Base-by-base conservation (phyloP, 164 flowering plant species). In the Kalanchoe fedtschenkoi region DNA sequence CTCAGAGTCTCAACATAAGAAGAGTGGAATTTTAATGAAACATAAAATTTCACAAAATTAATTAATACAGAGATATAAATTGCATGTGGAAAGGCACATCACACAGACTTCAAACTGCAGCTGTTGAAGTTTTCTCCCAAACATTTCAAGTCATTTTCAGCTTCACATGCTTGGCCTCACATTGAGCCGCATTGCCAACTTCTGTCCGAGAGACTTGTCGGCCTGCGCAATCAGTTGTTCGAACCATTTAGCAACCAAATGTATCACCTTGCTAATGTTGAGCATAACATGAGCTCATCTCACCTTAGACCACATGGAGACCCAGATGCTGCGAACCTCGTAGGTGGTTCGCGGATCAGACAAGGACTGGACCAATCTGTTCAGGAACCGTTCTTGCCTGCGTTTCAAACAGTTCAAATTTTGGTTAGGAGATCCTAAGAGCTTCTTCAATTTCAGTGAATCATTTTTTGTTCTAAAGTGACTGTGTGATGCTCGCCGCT, bases 321-420 rank as follows among this genome's bases (percentile, higher is more conserved):
- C 65, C 98, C 98, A 91, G 67, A 84, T 84, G 72, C 77, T 69
- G 68, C 91, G 84, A 67, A 91, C 76, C 69, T 89, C 98, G 56
- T 84, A 87, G 54, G 98, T 91, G 65, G 87, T 82, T 46, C 96
- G 86, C 6, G 91, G 84, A 58, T 91, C 98, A 54, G 96, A 83
- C 51, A 89, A 60, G 17, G 91, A 85, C 7, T 80, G 80, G 54
- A 89, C 76, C 84, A 80, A 79, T 60, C 92, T 75, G 59, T 71
- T 2, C 65, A 87, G 59, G 61, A 79, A 91, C 21, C 98, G 74
- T 59, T 88, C 97, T 83, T 91, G 91, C 90, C 97, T 91, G 79
- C 32, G 51, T 13, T 37, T 43, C 30, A 19, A 28, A 51, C 33
- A 22, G 5, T n/a, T 17, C 33, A 51, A 34, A 21, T 6, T 21